Percentiles rank a stretch among this genome's conserved stretches.
phyloP scores from a whole-genome alignment of 306 rosid species.

The Corylus americana region DNA sequence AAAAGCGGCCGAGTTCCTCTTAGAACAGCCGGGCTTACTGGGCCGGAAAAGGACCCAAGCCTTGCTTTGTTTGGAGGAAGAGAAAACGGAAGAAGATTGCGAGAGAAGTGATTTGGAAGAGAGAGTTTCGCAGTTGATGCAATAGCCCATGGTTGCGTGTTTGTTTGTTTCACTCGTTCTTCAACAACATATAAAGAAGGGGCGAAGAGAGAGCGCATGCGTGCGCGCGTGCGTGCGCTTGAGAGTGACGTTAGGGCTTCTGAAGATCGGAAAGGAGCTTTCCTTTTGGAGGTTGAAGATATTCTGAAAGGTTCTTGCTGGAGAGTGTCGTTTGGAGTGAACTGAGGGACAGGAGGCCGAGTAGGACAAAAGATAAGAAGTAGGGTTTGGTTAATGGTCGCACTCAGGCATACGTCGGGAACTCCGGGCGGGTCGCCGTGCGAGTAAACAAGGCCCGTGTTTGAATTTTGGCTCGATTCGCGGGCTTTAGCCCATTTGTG shows the following conservation, averaged over 20 bases:
- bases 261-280: not conserved
- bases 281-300: too few relatives aligned
- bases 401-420: too few relatives aligned
- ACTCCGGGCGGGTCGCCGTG: too few relatives aligned
- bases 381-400: too few relatives aligned
- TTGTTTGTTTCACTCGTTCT: not conserved
- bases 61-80: conserved; percentile 23
- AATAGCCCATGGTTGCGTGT: conserved; percentile 26
- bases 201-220: not conserved
- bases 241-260: not conserved
- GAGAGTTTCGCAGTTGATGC: conserved; percentile 36
- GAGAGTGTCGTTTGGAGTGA: not conserved
- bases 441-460: too few relatives aligned
- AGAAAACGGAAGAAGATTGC: conserved; percentile 11
- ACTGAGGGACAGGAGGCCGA: not conserved
- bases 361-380: too few relatives aligned
- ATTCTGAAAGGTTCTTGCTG: not conserved
- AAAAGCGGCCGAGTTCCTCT: conserved; percentile 9
- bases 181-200: not conserved
- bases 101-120: conserved; percentile 10
- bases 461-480: too few relatives aligned
- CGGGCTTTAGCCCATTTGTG: too few relatives aligned
- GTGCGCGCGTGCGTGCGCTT: too few relatives aligned
- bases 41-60: conserved; percentile 18
- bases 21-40: conserved; percentile 1